A percentile compares a stretch with the other conserved stretches of the same genome.
Conservation (phyloP, 2,329 filamentous ascomycete species). For the Penicillium sclerotiorum region DNA sequence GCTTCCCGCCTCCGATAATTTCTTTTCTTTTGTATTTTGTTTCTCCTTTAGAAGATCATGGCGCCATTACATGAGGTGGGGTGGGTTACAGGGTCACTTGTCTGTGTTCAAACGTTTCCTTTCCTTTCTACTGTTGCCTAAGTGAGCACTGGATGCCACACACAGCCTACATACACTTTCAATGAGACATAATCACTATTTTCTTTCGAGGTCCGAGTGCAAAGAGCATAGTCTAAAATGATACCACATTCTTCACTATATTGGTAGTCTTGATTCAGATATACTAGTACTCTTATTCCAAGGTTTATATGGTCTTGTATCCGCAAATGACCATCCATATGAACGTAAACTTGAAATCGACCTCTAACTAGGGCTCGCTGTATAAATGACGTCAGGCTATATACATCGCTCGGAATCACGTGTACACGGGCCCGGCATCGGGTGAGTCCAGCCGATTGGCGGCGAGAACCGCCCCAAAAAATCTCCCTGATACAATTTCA, state of each 20-base stretch:
- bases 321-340: too few relatives aligned
- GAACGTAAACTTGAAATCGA: too few relatives aligned
- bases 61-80: conserved; percentile 13
- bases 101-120: conserved; percentile 13
- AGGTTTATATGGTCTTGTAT: too few relatives aligned
- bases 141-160: conserved; percentile 27
- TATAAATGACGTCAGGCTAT: too few relatives aligned
- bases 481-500: conserved; percentile 16
- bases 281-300: too few relatives aligned
- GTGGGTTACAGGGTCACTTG: conserved; percentile 13
- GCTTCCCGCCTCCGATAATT: conserved; percentile 5
- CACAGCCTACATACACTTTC: conserved; percentile 21
- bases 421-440: conserved; percentile 22
- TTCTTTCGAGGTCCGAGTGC: neutral
- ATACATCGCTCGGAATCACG: conserved; percentile 21
- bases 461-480: conserved; percentile 27
- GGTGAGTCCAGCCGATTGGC: conserved; percentile 26
- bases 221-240: too few relatives aligned
- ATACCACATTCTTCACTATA: too few relatives aligned
- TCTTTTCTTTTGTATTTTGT: conserved; percentile 9
- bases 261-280: too few relatives aligned
- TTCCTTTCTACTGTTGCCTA: conserved; percentile 15
- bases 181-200: conserved; percentile 22
- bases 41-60: conserved; percentile 7
- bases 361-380: too few relatives aligned